Evolutionary conservation across 202 grass and related monocot genomes (phyloP).

Genomic region (Schoenoplectus triqueter): DNA sequence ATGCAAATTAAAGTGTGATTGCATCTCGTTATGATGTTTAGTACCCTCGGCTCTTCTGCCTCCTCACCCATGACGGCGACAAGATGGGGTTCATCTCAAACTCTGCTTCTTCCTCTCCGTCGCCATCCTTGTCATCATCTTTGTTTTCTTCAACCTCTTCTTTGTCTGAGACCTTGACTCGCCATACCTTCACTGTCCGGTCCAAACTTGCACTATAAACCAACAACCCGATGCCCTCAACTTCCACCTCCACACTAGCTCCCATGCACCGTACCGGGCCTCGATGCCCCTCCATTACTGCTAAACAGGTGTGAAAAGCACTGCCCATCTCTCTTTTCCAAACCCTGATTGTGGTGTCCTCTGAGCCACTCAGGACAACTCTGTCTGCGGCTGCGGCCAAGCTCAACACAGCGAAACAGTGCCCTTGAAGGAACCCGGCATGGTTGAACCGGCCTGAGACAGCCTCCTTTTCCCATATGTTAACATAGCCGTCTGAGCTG

Average conservation of each 20-base stretch:
- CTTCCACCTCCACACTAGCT: constrained; percentile 59
- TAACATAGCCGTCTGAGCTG: constrained; percentile 78
- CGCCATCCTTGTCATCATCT: neutral
- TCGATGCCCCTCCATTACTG: constrained; percentile 80
- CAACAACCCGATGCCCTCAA: constrained; percentile 66
- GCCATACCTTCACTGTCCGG: constrained; percentile 89
- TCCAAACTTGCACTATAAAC: constrained; percentile 83
- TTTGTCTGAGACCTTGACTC: constrained; percentile 64
- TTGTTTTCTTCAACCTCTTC: constrained; percentile 45
- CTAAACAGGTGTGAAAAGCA: constrained; percentile 69
- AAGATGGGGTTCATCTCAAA: constrained; percentile 71
- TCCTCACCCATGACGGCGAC: constrained; percentile 84
- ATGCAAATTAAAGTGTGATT: neutral
- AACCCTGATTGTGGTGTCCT: constrained; percentile 87
- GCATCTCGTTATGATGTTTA: neutral
- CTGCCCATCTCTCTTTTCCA: constrained; percentile 60
- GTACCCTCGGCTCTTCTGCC: constrained; percentile 60
- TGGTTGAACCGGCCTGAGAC: constrained; percentile 57
- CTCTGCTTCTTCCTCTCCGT: constrained; percentile 42
- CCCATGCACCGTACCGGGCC: constrained; percentile 77
- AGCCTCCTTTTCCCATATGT: constrained; percentile 91
- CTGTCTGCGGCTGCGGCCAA: constrained; percentile 54
- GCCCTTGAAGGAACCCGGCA: constrained; percentile 72
- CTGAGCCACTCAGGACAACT: constrained; percentile 76
- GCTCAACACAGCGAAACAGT: constrained; percentile 71